A percentile compares a stretch with the other conserved stretches of the same genome.
phyloP scores from a whole-genome alignment of 2,329 filamentous ascomycete species.

The Ceratocystis smalleyi region DNA sequence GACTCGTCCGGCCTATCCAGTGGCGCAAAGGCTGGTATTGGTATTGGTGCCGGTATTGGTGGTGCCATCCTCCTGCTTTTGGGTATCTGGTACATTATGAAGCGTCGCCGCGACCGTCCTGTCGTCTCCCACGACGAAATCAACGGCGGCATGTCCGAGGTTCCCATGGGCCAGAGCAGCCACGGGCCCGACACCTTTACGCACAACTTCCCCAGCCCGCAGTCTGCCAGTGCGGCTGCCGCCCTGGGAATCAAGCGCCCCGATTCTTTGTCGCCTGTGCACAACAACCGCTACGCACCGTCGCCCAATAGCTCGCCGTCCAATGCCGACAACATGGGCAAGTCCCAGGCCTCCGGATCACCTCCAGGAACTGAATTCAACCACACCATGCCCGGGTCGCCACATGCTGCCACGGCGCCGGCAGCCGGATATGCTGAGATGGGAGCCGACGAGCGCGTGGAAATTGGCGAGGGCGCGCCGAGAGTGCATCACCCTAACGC shows the following conservation, averaged over 20 bases:
- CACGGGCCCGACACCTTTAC: constrained; percentile 17
- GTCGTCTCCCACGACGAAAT: constrained; percentile 26
- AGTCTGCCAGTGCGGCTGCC: constrained; percentile 15
- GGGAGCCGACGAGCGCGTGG: constrained; percentile 22
- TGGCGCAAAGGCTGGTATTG: constrained; percentile 32
- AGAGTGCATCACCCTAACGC: constrained; percentile 26
- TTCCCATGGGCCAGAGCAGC: constrained; percentile 26
- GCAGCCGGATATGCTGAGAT: constrained; percentile 17
- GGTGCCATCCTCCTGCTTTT: constrained; percentile 23
- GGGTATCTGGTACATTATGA: constrained; percentile 18
- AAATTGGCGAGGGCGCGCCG: constrained; percentile 21
- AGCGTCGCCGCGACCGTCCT: constrained; percentile 18
- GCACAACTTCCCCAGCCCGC: constrained; percentile 23
- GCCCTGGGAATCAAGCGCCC: constrained; percentile 16
- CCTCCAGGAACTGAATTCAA: not conserved
- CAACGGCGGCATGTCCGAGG: constrained; percentile 27
- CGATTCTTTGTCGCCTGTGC: constrained; percentile 20
- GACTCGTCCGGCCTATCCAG: constrained; percentile 25
- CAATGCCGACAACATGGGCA: not conserved
- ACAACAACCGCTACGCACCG: constrained; percentile 18
- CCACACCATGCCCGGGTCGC: constrained; percentile 15
- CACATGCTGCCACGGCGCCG: constrained; percentile 12
- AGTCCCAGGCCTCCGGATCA: not conserved
- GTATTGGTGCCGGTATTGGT: constrained; percentile 27
- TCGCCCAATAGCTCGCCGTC: constrained; percentile 18